Evolutionary conservation across 768 basidiomycete species (phyloP), one percentile per base, ranked within the genome.

Genomic region (Baorangia bicolor): DNA sequence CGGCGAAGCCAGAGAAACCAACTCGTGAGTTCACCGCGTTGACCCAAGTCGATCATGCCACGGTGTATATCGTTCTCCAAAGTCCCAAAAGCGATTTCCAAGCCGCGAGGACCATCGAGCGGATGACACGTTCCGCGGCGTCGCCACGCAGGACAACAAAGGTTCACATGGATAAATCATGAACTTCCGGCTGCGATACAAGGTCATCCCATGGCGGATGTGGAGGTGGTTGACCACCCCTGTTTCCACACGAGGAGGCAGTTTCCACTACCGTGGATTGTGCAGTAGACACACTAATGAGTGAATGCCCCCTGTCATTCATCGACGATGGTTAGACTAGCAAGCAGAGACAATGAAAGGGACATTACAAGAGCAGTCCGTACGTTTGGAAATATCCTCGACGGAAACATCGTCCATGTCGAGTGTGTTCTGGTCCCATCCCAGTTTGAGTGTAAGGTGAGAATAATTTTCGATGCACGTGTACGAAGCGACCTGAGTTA

Each of bases 151-250:
- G 18, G 48, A 64, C 3, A 55, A n/a, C 14, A 60, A 4, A 1
- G 58, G 53, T 20, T 61, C 55, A 2, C 59, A 57, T 40, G 49
- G 55, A 39, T 55, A 57, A 16, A 38, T 38, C 14, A 56, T 57
- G 33, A 49, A 47, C n/a, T 27, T 55, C 55, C 59, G 51, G 14
- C 11, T 28, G 20, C 44, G 51, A 47, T 51, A 51, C 42, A 37
- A 30, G 13, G 53, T 55, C 4, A 27, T 49, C 34, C 10, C 34
- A 39, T 40, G 30, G 21, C 49, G 62, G 16, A 62, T 25, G 14
- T 51, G 61, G 8, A 62, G 35, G 37, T 61, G 60, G 14, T 46
- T 57, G 12, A 49, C 49, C 12, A 61, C 49, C 16, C 23, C 52
- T 0, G 11, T 30, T 21, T 58, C 50, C 23, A 52, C 20, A 33